These are phyloP conservation scores for Fusarium poae DNA, from an alignment of 2,329 filamentous ascomycete species.

Conservation along the genomic window DNA sequence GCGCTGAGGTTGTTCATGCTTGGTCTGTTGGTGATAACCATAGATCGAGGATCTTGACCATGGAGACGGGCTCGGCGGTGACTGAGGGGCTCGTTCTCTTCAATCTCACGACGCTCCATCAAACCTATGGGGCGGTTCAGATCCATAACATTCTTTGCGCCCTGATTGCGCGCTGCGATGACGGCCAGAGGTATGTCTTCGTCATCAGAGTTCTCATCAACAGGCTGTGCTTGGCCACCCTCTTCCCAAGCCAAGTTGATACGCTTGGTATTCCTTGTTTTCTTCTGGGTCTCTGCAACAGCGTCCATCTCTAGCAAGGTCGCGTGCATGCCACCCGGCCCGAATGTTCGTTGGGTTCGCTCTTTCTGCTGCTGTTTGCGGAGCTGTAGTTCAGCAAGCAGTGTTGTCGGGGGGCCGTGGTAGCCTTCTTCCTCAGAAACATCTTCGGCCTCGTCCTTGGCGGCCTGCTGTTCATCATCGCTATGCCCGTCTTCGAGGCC, in stretches of 20 bases:
- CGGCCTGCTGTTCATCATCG: conserved; percentile 54
- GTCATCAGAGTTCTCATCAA: conserved; percentile 69
- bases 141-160: conserved; percentile 64
- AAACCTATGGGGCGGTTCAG: conserved; percentile 77
- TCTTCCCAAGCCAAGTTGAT: conserved; percentile 94
- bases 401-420: conserved; percentile 84
- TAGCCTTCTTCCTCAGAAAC: conserved; percentile 65
- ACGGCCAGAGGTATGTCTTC: conserved; percentile 91
- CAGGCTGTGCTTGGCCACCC: conserved; percentile 63
- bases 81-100: conserved; percentile 92
- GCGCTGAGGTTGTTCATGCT: conserved; percentile 60
- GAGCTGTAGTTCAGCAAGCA: conserved; percentile 91
- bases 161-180: conserved; percentile 73
- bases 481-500: conserved; percentile 46
- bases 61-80: conserved; percentile 80
- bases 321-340: conserved; percentile 84
- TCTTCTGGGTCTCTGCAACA: conserved; percentile 85
- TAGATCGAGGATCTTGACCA: conserved; percentile 66
- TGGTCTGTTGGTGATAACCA: conserved; percentile 54
- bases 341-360: conserved; percentile 73
- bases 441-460: conserved; percentile 60
- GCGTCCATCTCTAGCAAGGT: conserved; percentile 92
- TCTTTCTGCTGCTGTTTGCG: conserved; percentile 90
- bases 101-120: conserved; percentile 84
- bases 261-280: conserved; percentile 78